Evolutionary conservation across 2,329 filamentous ascomycete genomes (phyloP), one percentile per base, ranked within the genome.

Genomic region (Sarocladium kiliense): DNA sequence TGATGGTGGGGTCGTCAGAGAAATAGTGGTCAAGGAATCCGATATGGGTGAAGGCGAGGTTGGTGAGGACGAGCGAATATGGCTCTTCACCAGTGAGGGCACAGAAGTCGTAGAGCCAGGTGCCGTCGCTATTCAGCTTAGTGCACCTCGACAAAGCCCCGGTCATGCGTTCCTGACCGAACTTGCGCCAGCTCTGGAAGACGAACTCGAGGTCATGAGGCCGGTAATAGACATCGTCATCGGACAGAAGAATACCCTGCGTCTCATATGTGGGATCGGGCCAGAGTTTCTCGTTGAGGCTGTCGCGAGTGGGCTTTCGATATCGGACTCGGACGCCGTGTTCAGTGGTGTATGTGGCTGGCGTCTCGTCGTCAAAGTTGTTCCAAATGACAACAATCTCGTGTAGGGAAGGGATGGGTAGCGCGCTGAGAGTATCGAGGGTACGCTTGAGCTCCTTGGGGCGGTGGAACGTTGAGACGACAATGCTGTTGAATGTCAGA

Each of bases 341-440:
- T 26, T 58, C 34, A 6, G 61, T 61, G 12, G 55, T 57, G 57
- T 58, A 65, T 39, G 57, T 54, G 3, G 25, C 53, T 2, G 65
- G 65, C 1, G 63, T 60, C 10, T 54, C 41, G 45, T 63, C 59
- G 9, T 62, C 59, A 41, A 63, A 51, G 54, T 66, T 58, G 60
- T 65, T 65, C 65, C 64, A 66, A 37, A 66, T 54, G 23, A 66
- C 37, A 56, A 66, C 61, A 34, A 66, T 59, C 30, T 66, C 65
- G 37, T 63, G 57, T 21, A 66, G 58, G 2, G 65, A 66, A 10
- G 63, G 62, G 30, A 66, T 60, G 16, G 57, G 56, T 21, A 59
- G 47, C 30, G 51, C 19, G 21, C 61, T 58, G 18, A 66, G 58
- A 3, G 56, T 57, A 26, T 58, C 42, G 3, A 66, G 56, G 11